Base-by-base conservation (phyloP, 148 eudicot genomes). In the Polygonum maritimum region DNA sequence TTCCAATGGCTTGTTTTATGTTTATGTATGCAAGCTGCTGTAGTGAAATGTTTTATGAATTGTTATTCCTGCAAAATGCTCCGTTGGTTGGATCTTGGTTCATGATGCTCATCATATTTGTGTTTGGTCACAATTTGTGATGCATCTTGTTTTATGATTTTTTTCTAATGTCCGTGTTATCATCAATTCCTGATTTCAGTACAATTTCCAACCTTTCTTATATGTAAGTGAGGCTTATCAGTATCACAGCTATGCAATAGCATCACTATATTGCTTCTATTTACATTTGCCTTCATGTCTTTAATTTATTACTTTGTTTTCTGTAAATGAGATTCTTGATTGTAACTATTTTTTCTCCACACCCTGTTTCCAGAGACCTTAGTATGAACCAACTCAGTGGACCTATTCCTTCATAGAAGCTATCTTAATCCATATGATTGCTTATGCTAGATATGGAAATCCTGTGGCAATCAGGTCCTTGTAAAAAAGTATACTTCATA, bases 311-410 rank as follows among this genome's bases (percentile, higher is more conserved):
- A 31, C 31, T 62, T 26, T 67, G 21, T 35, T 5, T 67, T 15
- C 4, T 35, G 40, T 36, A 65, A 65, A 5, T 15, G 7, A 36
- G 19, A 38, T 67, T 67, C 40, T 8, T 15, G 45, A 36, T 67
- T 16, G 16, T 31, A 36, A 67, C 1, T 0, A 35, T 15, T 60
- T 67, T n/a, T 36, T 15, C 71, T 35, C 38, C 8, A 67, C 71
- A 16, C 15, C 21, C 6, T 1, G 6, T 67, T 67, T 67, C 44
- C 85, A 94, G 98, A 77, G 98, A 94, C 86, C 86, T 92, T 81
- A 88, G 98, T 75, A 76, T 78, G 82, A 93, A 93, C 80, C 86
- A 82, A 49, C 90, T 93, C 45, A 80, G 85, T 15, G 97, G 95
- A 82, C 69, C 83, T n/a, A 91, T 94, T 69, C 89, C 97, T 74